A percentile compares a stretch with the other conserved stretches of the same genome.
These are phyloP conservation scores for Trichophyton benhamiae DNA, from an alignment of 2,329 filamentous ascomycete genomes.

Conservation along the genomic window DNA sequence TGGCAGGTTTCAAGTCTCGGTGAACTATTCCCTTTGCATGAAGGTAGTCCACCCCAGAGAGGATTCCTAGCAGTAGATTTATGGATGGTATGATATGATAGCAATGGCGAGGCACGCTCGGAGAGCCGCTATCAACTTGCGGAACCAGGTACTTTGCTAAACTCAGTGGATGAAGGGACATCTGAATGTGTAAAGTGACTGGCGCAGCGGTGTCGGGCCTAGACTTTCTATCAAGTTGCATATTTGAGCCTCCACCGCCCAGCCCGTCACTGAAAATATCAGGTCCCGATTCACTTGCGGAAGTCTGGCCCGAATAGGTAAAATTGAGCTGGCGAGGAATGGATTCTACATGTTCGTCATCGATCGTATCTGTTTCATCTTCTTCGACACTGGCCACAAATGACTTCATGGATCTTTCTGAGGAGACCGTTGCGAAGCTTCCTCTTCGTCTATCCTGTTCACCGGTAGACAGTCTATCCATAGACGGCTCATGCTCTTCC, in stretches of 20 bases:
- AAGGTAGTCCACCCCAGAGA: constrained; percentile 53
- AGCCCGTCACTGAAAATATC: constrained; percentile 33
- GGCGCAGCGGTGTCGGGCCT: neutral
- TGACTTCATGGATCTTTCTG: constrained; percentile 5
- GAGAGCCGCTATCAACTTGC: constrained; percentile 12
- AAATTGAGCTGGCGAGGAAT: constrained; percentile 33
- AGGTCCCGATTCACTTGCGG: constrained; percentile 25
- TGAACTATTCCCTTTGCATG: constrained; percentile 51
- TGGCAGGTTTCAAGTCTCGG: constrained; percentile 56
- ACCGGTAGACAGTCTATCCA: neutral
- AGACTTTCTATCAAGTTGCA: constrained; percentile 19
- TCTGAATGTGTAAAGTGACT: constrained; percentile 53
- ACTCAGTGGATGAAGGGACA: constrained; percentile 53
- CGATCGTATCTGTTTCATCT: constrained; percentile 19
- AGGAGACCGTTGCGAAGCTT: constrained; percentile 12
- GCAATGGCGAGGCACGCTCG: constrained; percentile 41
- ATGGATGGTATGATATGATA: constrained; percentile 49
- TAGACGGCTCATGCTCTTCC: neutral
- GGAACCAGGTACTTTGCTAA: constrained; percentile 46
- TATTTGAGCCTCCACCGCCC: constrained; percentile 25
- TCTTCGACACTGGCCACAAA: constrained; percentile 8
- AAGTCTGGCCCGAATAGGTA: constrained; percentile 23
- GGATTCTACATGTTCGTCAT: constrained; percentile 39
- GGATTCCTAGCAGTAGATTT: constrained; percentile 45
- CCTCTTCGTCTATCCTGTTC: neutral